phyloP scores from a whole-genome alignment of 1,284 basidiomycete genomes.

The Testicularia cyperi region DNA sequence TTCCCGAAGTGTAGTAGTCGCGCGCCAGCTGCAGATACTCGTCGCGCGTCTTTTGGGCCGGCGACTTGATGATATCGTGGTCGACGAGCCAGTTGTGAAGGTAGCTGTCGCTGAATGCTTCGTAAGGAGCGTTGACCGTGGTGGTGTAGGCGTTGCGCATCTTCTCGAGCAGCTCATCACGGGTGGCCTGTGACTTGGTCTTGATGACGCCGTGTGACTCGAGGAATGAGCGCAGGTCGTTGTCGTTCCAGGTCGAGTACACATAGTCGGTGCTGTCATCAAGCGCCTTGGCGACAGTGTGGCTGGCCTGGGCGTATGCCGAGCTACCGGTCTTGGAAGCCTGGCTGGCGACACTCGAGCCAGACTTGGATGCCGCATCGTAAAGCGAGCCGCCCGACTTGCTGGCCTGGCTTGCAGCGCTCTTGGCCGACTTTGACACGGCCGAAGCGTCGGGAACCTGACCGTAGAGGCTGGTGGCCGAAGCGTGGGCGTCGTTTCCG shows the following conservation, averaged over 20 bases:
- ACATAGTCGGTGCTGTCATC: constrained; percentile 57
- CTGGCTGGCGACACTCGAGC: constrained; percentile 7
- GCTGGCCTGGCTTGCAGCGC: constrained; percentile 35
- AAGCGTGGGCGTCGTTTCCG: constrained; percentile 10
- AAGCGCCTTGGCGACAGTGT: constrained; percentile 15
- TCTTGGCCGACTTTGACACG: constrained; percentile 29
- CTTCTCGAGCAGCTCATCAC: constrained; percentile 46
- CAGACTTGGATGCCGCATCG: no score
- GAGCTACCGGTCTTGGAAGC: constrained; percentile 42
- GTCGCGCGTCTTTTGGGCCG: constrained; percentile 50
- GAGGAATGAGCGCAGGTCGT: constrained; percentile 49
- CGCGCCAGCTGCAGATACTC: constrained; percentile 48
- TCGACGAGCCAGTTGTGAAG: constrained; percentile 58
- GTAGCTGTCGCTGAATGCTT: constrained; percentile 53
- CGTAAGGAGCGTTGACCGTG: constrained; percentile 53
- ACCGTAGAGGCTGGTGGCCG: constrained; percentile 19
- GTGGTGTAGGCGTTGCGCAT: constrained; percentile 46
- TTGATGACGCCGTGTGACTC: constrained; percentile 46
- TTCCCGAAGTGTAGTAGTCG: constrained; percentile 52
- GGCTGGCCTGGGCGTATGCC: constrained; percentile 43
- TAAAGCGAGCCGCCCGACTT: constrained; percentile 24
- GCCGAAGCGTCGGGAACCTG: constrained; percentile 22
- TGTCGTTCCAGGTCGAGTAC: constrained; percentile 54
- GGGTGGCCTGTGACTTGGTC: constrained; percentile 43
- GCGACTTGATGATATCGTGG: constrained; percentile 47